Evolutionary conservation across 805 yeast species (phyloP).

Genomic region (Metschnikowia continentalis): DNA sequence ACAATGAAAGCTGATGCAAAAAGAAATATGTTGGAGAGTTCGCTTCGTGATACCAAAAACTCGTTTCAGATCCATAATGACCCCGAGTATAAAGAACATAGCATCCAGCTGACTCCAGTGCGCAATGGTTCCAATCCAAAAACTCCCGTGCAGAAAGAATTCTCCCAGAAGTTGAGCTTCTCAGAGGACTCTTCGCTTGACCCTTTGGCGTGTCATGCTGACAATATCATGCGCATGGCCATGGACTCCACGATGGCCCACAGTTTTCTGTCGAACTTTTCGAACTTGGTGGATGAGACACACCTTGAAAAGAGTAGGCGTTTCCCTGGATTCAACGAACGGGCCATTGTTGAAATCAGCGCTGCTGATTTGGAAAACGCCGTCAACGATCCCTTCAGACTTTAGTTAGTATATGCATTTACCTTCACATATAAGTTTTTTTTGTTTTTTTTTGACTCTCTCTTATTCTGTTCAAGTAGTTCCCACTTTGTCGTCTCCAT

Average conservation of each 20-base stretch:
- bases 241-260: conserved; percentile 45
- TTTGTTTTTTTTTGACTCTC: too few relatives aligned
- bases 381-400: conserved; percentile 18
- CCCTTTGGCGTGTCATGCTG: conserved; percentile 44
- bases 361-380: conserved; percentile 36
- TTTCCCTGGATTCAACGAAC: conserved; percentile 5
- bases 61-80: too few relatives aligned
- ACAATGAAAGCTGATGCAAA: too few relatives aligned
- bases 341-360: conserved; percentile 30
- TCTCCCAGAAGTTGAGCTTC: not conserved
- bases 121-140: not conserved
- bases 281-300: conserved; percentile 30
- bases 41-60: too few relatives aligned
- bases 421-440: too few relatives aligned
- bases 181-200: conserved; percentile 25
- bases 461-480: too few relatives aligned
- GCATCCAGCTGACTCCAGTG: not conserved
- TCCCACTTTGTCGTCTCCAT: too few relatives aligned
- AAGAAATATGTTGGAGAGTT: too few relatives aligned
- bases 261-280: conserved; percentile 36
- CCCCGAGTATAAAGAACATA: not conserved
- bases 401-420: not conserved
- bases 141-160: not conserved
- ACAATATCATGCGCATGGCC: conserved; percentile 44
- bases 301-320: conserved; percentile 15